These are phyloP conservation scores for Sordariomycetes sp. DNA, from an alignment of 2,329 filamentous ascomycete genomes.

Conservation along the genomic window DNA sequence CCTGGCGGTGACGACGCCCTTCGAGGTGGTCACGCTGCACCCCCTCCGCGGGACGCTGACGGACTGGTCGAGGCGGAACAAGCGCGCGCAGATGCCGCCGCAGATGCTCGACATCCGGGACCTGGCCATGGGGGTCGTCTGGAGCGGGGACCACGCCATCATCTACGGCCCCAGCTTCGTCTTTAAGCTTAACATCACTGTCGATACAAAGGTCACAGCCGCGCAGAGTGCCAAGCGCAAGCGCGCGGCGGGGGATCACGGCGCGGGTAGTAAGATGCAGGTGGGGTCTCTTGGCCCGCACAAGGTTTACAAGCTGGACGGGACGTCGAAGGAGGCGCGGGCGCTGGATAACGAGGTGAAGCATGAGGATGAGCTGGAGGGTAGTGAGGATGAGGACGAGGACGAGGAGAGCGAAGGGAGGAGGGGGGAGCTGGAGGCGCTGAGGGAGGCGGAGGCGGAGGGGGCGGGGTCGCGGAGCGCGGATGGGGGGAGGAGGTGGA, in stretches of 20 bases:
- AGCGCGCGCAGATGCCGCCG: conserved; percentile 57
- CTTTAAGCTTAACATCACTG: conserved; percentile 79
- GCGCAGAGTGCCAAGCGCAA: conserved; percentile 37
- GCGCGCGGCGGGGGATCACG: conserved; percentile 30
- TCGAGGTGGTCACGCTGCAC: conserved; percentile 59
- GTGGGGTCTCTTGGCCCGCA: conserved; percentile 29
- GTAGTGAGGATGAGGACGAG: conserved; percentile 19
- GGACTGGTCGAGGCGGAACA: conserved; percentile 77
- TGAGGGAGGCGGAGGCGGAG: conserved; percentile 10
- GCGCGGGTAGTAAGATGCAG: conserved; percentile 40
- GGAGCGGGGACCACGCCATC: conserved; percentile 72
- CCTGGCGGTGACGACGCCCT: conserved; percentile 33
- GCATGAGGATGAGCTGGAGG: conserved; percentile 21
- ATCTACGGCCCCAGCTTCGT: conserved; percentile 77
- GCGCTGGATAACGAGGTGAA: conserved; percentile 14
- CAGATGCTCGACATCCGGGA: conserved; percentile 66
- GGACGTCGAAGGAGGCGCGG: conserved; percentile 4
- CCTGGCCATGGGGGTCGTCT: conserved; percentile 70
- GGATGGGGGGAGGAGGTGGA: conserved; percentile 32
- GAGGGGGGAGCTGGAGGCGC: background rate
- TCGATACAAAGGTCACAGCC: conserved; percentile 31
- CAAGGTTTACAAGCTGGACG: conserved; percentile 23
- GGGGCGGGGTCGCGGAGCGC: conserved; percentile 21
- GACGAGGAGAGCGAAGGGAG: conserved; percentile 9
- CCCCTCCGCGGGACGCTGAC: conserved; percentile 64